phyloP scores from a whole-genome alignment of 2,329 filamentous ascomycete genomes.

The Truncatella angustata region DNA sequence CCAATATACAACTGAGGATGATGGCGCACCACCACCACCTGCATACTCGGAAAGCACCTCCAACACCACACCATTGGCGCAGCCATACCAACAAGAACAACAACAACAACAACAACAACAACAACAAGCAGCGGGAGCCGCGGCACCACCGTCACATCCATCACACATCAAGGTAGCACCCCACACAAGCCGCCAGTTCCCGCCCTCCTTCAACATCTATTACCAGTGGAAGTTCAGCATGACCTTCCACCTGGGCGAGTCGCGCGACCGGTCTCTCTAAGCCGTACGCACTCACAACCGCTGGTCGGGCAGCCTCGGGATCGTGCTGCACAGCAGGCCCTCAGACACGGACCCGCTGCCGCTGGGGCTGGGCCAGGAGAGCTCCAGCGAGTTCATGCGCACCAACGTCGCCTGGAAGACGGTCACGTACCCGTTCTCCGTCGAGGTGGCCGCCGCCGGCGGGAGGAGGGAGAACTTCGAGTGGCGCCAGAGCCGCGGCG shows the following conservation, averaged over 20 bases:
- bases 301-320: conserved; percentile 14
- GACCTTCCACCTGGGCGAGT: conserved; percentile 20
- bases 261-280: conserved; percentile 18
- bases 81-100: not conserved
- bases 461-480: conserved; percentile 21
- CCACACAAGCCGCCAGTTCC: not conserved
- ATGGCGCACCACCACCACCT: not conserved
- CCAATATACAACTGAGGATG: not conserved
- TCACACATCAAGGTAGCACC: not conserved
- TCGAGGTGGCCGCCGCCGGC: conserved; percentile 14
- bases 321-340: conserved; percentile 19
- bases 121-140: no score
- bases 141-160: not conserved
- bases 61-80: not conserved
- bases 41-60: not conserved
- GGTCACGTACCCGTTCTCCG: conserved; percentile 13
- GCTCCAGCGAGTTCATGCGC: conserved; percentile 5
- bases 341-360: conserved; percentile 11
- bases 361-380: not conserved
- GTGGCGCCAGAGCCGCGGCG: conserved; percentile 22
- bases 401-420: conserved; percentile 4
- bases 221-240: conserved; percentile 7
- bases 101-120: not conserved
- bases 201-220: conserved; percentile 4
- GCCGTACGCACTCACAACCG: conserved; percentile 16